Evolutionary conservation across 129 eudicot species (phyloP), one percentile per base, ranked within the genome.

Genomic region (Flaveria ramosissima): DNA sequence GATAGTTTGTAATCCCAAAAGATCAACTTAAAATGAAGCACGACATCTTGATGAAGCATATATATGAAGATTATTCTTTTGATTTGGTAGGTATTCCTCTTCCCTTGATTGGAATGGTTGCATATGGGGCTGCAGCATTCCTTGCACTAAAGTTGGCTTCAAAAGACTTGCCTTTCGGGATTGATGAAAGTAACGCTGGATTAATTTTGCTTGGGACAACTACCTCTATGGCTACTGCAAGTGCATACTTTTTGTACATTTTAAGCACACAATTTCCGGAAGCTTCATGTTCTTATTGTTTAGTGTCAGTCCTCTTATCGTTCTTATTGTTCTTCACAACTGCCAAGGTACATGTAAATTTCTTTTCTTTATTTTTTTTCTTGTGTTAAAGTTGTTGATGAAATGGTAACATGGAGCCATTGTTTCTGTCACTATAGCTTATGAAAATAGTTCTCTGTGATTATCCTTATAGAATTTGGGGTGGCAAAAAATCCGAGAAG

Each of bases 211-310:
- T 87, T 70, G 90, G 87, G 59, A 81, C 85, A 71, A 86, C 96
- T 30, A 86, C 97, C 68, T 89, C 99, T 62, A 95, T 95, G 99
- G 97, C 97, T 52, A 90, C 89, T 73, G 97, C 99, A 42, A 95
- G 99, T 60, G 85, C 92, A 66, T 95, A 95, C 87, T 89, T 95
- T 78, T 85, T 95, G 82, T 95, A 91, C 79, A 82, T 86, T 48
- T 86, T 95, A 61, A 83, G 71, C 84, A 89, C 97, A 42, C 84
- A 86, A 26, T 89, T 91, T 83, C 78, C 83, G 0, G 99, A 88
- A 83, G 87, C 89, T 86, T 84, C 90, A 7, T 95, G 99, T 77
- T 74, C 85, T 51, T 95, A 95, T 81, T 95, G 99, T 84, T 83
- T 91, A 77, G 77, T 73, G 5, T 95, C 99, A 14, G 92, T 84